phyloP scores from a whole-genome alignment of 331 rosid species.

The Quercus tomentella region DNA sequence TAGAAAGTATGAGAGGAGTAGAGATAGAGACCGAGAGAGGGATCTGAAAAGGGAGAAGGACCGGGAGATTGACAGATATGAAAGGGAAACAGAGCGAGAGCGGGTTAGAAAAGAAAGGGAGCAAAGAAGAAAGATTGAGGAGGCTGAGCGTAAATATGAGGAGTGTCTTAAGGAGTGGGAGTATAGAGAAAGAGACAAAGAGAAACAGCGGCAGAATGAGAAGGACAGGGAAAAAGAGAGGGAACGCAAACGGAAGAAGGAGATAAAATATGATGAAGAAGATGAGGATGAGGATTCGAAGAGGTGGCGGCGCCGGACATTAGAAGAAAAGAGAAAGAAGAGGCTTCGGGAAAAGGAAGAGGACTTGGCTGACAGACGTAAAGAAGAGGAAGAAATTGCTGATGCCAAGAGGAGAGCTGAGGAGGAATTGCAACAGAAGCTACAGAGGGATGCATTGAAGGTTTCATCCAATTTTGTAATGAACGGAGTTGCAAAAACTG shows the following conservation, averaged over 20 bases:
- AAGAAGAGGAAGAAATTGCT: slow-evolving; percentile 86
- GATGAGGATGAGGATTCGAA: slow-evolving; percentile 92
- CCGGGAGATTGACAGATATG: slow-evolving; percentile 91
- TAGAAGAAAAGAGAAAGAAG: slow-evolving; percentile 94
- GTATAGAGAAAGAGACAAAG: slow-evolving; percentile 90
- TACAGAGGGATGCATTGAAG: slow-evolving; percentile 60
- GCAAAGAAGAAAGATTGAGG: slow-evolving; percentile 85
- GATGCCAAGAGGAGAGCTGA: slow-evolving; percentile 76
- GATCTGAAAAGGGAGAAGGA: slow-evolving; percentile 89
- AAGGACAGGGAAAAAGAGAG: slow-evolving; percentile 90
- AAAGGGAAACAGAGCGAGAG: slow-evolving; percentile 97
- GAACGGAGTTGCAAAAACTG: slow-evolving; percentile 37
- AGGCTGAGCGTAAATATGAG: slow-evolving; percentile 84
- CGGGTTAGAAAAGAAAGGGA: slow-evolving; percentile 94
- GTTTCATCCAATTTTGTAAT: slow-evolving; percentile 34
- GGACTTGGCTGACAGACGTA: slow-evolving; percentile 67
- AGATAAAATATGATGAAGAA: slow-evolving; percentile 82
- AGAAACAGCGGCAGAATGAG: slow-evolving; percentile 86
- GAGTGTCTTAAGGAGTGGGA: slow-evolving; percentile 89
- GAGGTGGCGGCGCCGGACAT: slow-evolving; percentile 82
- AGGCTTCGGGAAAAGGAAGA: slow-evolving; percentile 87
- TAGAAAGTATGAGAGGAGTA: slow-evolving; percentile 78
- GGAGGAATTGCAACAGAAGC: slow-evolving; percentile 64
- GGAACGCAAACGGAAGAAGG: slow-evolving; percentile 90
- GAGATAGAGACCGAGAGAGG: slow-evolving; percentile 87